Conservation (phyloP, 1,284 basidiomycete genomes). For the Austroboletus novae-zelandiae region DNA sequence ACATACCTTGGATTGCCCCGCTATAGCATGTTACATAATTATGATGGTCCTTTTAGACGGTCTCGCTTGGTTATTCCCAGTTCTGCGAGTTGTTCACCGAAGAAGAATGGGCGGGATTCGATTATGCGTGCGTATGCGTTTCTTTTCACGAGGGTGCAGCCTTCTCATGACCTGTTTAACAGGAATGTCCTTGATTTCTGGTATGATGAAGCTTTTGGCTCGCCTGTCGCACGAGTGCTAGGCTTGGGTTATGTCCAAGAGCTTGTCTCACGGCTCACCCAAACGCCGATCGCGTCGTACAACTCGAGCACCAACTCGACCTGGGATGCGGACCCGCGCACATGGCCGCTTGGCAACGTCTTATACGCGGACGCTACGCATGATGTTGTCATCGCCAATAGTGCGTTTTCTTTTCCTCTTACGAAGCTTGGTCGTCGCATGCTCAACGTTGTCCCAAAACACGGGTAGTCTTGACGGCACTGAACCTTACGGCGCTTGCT, state of each 20-base stretch:
- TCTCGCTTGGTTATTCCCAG: slow-evolving; percentile 84
- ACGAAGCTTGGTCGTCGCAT: slow-evolving; percentile 24
- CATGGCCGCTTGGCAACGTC: slow-evolving; percentile 79
- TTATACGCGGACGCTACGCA: slow-evolving; percentile 88
- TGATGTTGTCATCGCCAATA: slow-evolving; percentile 78
- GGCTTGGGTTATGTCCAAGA: slow-evolving; percentile 88
- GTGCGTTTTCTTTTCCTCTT: slow-evolving; percentile 33
- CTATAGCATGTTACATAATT: no score
- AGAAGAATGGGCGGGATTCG: slow-evolving; percentile 88
- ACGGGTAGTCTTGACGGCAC: slow-evolving; percentile 45
- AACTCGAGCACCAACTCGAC: slow-evolving; percentile 82
- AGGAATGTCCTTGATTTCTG: slow-evolving; percentile 34
- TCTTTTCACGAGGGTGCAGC: no score
- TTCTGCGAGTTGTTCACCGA: slow-evolving; percentile 90
- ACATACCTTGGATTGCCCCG: not conserved
- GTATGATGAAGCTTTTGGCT: slow-evolving; percentile 80
- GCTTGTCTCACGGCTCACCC: slow-evolving; percentile 74
- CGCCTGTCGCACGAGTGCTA: slow-evolving; percentile 71
- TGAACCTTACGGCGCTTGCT: slow-evolving; percentile 58
- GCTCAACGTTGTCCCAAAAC: not conserved
- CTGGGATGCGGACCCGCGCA: slow-evolving; percentile 62
- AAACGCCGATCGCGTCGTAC: slow-evolving; percentile 59
- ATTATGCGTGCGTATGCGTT: slow-evolving; percentile 64
- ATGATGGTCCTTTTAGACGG: slow-evolving; percentile 52
- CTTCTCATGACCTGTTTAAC: not conserved